A percentile compares a stretch with the other conserved stretches of the same genome.
These are phyloP conservation scores for Podosphaera xanthii DNA, from an alignment of 2,329 filamentous ascomycete genomes.

Conservation along the genomic window DNA sequence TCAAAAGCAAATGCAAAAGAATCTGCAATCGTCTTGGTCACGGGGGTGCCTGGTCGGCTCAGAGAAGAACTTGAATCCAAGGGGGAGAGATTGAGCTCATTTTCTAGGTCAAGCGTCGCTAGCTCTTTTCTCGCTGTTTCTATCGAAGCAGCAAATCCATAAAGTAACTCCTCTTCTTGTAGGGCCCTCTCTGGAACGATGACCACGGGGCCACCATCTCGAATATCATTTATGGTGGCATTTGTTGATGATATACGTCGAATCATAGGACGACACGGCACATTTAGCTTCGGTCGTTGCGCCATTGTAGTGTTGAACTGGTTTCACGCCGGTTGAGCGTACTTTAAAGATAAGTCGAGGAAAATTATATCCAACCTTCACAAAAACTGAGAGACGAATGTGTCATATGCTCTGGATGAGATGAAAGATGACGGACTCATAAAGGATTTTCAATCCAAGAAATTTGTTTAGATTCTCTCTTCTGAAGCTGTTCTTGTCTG, in stretches of 20 bases:
- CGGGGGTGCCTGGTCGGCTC: slow-evolving; percentile 10
- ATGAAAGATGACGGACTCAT: too few relatives aligned
- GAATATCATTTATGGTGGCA: slow-evolving; percentile 16
- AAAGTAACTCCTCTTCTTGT: slow-evolving; percentile 10
- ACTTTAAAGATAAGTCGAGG: too few relatives aligned
- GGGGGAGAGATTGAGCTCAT: slow-evolving; percentile 8
- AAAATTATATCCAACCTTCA: too few relatives aligned
- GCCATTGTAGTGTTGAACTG: too few relatives aligned
- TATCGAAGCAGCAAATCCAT: slow-evolving; percentile 17
- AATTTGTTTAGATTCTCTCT: too few relatives aligned
- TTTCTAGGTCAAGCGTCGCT: slow-evolving; percentile 14
- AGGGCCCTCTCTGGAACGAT: slow-evolving; percentile 16
- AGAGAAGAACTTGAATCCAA: slow-evolving; percentile 5
- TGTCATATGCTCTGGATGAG: too few relatives aligned
- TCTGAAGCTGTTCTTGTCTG: too few relatives aligned
- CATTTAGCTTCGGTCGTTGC: too few relatives aligned
- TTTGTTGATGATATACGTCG: slow-evolving; percentile 16
- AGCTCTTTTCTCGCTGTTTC: slow-evolving; percentile 17
- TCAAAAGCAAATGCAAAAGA: slow-evolving; percentile 64
- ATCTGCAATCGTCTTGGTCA: slow-evolving; percentile 21
- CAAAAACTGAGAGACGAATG: too few relatives aligned
- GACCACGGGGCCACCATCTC: slow-evolving; percentile 14
- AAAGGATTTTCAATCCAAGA: too few relatives aligned
- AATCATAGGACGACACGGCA: slow-evolving; percentile 8
- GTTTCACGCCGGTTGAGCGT: too few relatives aligned